phyloP scores from a whole-genome alignment of 83 land plant genomes.

The Picea abies region DNA sequence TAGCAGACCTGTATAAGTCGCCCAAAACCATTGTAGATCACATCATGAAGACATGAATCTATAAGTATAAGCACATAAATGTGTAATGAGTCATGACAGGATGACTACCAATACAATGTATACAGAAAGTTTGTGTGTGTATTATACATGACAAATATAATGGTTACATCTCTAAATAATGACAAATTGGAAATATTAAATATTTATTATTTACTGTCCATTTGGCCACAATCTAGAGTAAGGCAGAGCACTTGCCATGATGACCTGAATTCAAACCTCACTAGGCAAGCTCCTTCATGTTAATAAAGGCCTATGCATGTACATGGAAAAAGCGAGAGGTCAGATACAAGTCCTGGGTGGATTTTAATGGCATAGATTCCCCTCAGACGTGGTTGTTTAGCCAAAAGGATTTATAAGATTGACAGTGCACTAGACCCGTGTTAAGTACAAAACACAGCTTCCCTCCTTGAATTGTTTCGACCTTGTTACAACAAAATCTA shows the following conservation, averaged over 20 bases:
- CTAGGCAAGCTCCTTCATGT: not conserved
- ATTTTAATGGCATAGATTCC: not conserved
- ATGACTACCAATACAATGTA: too few species aligned
- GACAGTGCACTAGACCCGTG: not conserved
- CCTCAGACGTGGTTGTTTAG: not conserved
- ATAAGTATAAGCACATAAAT: too few species aligned
- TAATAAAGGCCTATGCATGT: not conserved
- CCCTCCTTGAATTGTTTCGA: too few species aligned
- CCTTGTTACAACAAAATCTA: too few species aligned
- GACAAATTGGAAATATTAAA: too few species aligned
- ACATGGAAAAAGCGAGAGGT: not conserved
- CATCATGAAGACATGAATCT: too few species aligned
- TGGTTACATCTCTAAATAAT: too few species aligned
- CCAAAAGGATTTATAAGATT: not conserved
- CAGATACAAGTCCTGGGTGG: not conserved
- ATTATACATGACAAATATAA: too few species aligned
- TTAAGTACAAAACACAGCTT: not conserved
- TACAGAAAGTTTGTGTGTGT: too few species aligned
- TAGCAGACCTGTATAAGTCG: too few species aligned
- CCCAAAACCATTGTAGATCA: too few species aligned
- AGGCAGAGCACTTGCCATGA: not conserved
- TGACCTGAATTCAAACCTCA: not conserved
- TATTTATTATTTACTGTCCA: not conserved
- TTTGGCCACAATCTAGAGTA: not conserved
- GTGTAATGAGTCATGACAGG: too few species aligned